Conservation (phyloP, 2,329 filamentous ascomycete genomes). For the Stemphylium vesicarium region DNA sequence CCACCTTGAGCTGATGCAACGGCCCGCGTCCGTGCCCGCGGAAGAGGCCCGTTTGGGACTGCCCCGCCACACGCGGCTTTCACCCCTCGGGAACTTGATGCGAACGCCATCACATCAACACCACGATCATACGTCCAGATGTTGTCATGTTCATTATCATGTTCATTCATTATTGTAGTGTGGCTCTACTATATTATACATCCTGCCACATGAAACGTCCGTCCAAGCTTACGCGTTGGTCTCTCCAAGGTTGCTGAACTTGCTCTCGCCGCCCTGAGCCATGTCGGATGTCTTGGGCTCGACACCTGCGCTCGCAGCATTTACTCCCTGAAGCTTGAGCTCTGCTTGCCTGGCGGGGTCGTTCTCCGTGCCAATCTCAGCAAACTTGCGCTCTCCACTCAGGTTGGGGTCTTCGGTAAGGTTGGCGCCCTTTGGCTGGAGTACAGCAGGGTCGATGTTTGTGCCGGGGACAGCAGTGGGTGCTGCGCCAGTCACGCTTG, state of each 20-base stretch:
- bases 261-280: constrained; percentile 24
- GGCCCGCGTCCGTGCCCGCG: constrained; percentile 25
- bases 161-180: neutral
- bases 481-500: constrained; percentile 32
- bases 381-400: constrained; percentile 30
- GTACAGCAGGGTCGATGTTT: constrained; percentile 33
- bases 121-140: neutral
- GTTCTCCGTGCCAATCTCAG: constrained; percentile 60
- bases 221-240: constrained; percentile 10
- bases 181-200: constrained; percentile 1
- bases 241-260: constrained; percentile 30
- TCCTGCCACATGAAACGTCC: neutral
- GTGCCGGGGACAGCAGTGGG: constrained; percentile 49
- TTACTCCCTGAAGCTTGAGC: constrained; percentile 42
- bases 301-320: constrained; percentile 41
- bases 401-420: constrained; percentile 53
- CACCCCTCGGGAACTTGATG: neutral
- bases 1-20: constrained; percentile 44
- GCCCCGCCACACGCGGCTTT: constrained; percentile 14
- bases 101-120: neutral
- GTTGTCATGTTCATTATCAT: neutral
- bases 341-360: constrained; percentile 62
- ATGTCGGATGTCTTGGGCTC: constrained; percentile 15
- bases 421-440: constrained; percentile 60
- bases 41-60: constrained; percentile 28